A percentile compares a stretch with the other conserved stretches of the same genome.
These are phyloP conservation scores for Mycena venus DNA, from an alignment of 768 basidiomycete genomes.

Conservation along the genomic window DNA sequence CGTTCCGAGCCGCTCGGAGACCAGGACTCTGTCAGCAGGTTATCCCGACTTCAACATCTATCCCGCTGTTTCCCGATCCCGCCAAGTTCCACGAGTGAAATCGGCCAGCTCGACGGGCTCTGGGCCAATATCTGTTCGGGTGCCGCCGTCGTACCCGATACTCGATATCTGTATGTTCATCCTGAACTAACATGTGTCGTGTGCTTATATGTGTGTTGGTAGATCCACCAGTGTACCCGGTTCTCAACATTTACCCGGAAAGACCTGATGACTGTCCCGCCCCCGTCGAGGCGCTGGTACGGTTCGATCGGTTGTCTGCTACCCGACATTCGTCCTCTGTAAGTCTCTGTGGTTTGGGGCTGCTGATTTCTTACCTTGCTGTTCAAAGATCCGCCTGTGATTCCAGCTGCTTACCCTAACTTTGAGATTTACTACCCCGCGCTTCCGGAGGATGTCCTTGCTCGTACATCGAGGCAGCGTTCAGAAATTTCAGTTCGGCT, in stretches of 20 bases:
- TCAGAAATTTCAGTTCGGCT: background rate
- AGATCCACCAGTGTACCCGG: constrained; percentile 20
- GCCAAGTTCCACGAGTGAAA: background rate
- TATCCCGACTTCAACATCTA: constrained; percentile 57
- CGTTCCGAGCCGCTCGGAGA: background rate
- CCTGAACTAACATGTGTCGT: background rate
- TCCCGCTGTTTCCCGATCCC: constrained; percentile 33
- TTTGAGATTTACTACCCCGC: background rate
- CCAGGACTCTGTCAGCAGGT: background rate
- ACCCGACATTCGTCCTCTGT: constrained; percentile 43
- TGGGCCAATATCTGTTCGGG: constrained; percentile 17
- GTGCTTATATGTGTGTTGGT: background rate
- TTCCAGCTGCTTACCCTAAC: background rate
- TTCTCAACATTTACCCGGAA: constrained; percentile 25
- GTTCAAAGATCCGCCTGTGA: background rate
- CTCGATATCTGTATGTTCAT: constrained; percentile 34
- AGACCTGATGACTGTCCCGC: constrained; percentile 4
- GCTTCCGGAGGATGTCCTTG: background rate
- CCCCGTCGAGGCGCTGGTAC: background rate
- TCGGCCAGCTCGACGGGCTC: background rate
- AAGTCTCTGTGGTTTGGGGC: constrained; percentile 3
- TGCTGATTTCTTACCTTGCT: background rate
- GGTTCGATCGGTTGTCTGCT: constrained; percentile 16
- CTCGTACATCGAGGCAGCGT: background rate
- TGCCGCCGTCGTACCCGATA: constrained; percentile 39